Evolutionary conservation across 257 asterid species (phyloP).

Genomic region (Solanum ahanhuiri): DNA sequence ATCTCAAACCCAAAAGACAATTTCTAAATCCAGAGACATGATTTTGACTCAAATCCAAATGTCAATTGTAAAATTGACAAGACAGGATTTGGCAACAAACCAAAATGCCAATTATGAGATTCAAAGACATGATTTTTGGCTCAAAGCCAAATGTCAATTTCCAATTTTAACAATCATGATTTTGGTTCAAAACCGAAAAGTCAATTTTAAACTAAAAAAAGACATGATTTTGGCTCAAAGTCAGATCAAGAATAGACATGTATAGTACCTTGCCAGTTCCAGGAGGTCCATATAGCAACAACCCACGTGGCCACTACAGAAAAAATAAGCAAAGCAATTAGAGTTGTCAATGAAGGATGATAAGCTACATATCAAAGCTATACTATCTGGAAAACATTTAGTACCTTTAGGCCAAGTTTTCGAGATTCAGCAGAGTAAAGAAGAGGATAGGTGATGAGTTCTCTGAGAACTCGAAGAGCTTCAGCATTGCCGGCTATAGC

Average conservation of each 20-base stretch:
- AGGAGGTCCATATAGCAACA: slow-evolving; percentile 91
- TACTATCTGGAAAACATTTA: neutral
- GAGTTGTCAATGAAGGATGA: neutral
- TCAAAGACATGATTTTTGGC: neutral
- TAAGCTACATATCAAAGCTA: neutral
- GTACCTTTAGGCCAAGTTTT: slow-evolving; percentile 66
- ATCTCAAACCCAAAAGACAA: neutral
- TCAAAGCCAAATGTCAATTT: neutral
- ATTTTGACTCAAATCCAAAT: neutral
- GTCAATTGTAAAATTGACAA: neutral
- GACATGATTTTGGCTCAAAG: neutral
- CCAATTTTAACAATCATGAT: neutral
- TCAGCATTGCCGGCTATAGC: slow-evolving; percentile 60
- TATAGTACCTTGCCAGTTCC: slow-evolving; percentile 89
- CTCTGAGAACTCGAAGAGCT: slow-evolving; percentile 64
- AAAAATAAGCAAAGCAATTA: neutral
- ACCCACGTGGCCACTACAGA: slow-evolving; percentile 76
- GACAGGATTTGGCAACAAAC: neutral
- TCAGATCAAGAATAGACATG: neutral
- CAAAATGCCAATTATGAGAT: neutral
- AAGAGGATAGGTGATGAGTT: slow-evolving; percentile 56
- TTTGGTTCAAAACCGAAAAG: neutral
- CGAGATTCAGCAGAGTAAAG: slow-evolving; percentile 54
- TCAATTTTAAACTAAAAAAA: neutral
- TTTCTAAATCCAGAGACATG: neutral